phyloP scores from a whole-genome alignment of 441 rosid genomes.

The Populus tomentosa region DNA sequence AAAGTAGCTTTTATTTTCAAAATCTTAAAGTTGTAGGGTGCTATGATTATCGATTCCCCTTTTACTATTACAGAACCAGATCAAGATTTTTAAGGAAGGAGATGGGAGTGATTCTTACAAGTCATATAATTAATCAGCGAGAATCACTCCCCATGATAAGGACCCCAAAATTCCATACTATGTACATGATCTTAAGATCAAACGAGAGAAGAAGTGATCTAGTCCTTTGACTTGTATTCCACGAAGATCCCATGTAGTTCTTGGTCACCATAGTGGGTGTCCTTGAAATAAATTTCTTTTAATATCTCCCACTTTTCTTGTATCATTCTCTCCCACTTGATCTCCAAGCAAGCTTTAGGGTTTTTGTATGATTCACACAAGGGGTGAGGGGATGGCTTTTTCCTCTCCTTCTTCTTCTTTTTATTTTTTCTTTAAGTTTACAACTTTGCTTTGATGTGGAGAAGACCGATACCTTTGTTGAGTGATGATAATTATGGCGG shows the following conservation, averaged over 20 bases:
- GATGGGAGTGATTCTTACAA: neutral
- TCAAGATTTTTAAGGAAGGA: neutral
- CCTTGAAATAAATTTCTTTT: neutral
- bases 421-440: neutral
- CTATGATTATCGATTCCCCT: constrained; percentile 17
- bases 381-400: neutral
- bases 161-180: neutral
- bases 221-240: neutral
- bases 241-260: neutral
- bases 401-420: neutral
- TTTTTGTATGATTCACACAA: neutral
- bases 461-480: constrained; percentile 25
- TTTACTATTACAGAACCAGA: neutral
- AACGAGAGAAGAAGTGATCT: neutral
- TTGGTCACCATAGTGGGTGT: neutral
- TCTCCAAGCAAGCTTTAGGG: neutral
- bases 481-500: constrained; percentile 23
- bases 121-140: neutral
- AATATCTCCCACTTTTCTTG: neutral
- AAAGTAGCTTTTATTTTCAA: constrained; percentile 16
- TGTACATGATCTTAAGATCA: neutral
- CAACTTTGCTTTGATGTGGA: constrained; percentile 9
- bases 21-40: constrained; percentile 23
- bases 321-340: neutral
- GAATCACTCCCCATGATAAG: neutral